phyloP scores from a whole-genome alignment of 1,139 yeast genomes.

The Hanseniaspora sp. region DNA sequence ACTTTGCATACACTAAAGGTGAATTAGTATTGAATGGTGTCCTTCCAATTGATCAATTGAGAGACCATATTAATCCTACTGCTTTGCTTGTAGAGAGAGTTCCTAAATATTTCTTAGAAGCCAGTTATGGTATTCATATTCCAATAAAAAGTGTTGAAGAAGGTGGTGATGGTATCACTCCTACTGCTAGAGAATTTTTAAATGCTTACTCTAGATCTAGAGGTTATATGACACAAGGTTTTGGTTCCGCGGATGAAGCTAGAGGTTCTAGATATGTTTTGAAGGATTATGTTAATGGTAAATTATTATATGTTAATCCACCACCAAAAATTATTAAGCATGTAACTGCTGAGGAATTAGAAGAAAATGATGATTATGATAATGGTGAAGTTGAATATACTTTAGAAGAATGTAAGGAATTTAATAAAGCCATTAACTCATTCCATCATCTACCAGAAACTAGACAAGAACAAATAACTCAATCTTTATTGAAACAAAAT shows the following conservation, averaged over 20 bases:
- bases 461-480: conserved; percentile 58
- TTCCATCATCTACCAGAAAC: conserved; percentile 56
- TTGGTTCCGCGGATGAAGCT: conserved; percentile 93
- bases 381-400: conserved; percentile 38
- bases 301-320: conserved; percentile 71
- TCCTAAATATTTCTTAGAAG: conserved; percentile 81
- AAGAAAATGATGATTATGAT: too few relatives aligned
- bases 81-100: conserved; percentile 77
- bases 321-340: conserved; percentile 49
- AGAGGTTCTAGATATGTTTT: conserved; percentile 86
- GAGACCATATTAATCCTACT: conserved; percentile 88
- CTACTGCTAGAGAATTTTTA: conserved; percentile 80
- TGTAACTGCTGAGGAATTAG: neutral
- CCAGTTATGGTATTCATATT: conserved; percentile 85
- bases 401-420: conserved; percentile 46
- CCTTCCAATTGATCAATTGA: conserved; percentile 88
- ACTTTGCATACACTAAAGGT: conserved; percentile 91
- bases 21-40: conserved; percentile 97
- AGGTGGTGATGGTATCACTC: conserved; percentile 71
- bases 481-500: conserved; percentile 49
- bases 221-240: conserved; percentile 95
- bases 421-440: conserved; percentile 64
- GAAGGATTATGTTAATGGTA: conserved; percentile 92
- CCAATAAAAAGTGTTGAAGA: conserved; percentile 63
- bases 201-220: conserved; percentile 93